Evolutionary conservation across 108 stramenopile species (phyloP).

Genomic region (Skeletonema menzelii): DNA sequence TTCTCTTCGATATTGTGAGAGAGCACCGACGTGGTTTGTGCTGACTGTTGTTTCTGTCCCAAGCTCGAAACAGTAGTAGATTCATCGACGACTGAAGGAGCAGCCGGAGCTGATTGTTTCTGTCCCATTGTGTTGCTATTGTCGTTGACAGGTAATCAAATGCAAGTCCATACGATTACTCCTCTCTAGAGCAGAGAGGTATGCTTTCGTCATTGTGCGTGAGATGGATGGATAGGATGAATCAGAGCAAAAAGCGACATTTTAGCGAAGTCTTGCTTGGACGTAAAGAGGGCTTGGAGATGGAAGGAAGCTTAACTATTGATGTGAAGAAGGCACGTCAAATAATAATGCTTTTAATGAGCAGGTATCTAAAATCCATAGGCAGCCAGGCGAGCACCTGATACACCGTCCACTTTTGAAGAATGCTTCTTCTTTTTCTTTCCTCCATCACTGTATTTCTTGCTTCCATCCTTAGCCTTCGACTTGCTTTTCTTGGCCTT

Average conservation of each 20-base stretch:
- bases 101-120: conserved; percentile 12
- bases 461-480: conserved; percentile 20
- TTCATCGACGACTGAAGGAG: not conserved
- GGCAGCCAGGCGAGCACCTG: conserved; percentile 68
- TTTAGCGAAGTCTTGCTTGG: no score
- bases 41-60: conserved; percentile 1
- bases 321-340: not conserved
- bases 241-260: no score
- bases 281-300: no score
- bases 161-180: no score
- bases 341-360: not conserved
- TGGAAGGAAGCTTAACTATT: no score
- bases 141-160: not conserved
- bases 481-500: conserved; percentile 17
- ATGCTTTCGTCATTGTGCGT: no score
- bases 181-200: no score
- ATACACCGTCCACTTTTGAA: conserved; percentile 59
- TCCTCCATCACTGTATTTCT: conserved; percentile 31
- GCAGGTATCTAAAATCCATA: conserved; percentile 65
- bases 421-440: conserved; percentile 51
- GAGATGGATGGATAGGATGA: no score
- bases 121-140: conserved; percentile 16
- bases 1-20: conserved; percentile 14
- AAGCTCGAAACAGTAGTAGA: not conserved
- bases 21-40: not conserved